A percentile compares a stretch with the other conserved stretches of the same genome.
Conservation (phyloP, 768 basidiomycete genomes). For the Hypsizygus marmoreus region DNA sequence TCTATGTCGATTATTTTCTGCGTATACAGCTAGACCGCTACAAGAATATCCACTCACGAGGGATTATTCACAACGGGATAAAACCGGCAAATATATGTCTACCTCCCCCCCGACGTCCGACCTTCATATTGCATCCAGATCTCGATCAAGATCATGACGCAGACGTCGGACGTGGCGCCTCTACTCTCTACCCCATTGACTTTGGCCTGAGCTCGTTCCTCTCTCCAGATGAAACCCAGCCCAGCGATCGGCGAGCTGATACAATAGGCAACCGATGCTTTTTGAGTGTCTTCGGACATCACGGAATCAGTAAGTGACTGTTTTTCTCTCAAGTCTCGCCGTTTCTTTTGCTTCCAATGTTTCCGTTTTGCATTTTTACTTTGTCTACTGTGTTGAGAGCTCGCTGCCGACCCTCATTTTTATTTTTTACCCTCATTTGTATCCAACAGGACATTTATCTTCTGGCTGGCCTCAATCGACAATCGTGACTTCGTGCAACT, state of each 20-base stretch:
- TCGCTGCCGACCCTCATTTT: background rate
- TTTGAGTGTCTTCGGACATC: constrained; percentile 31
- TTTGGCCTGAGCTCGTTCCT: constrained; percentile 27
- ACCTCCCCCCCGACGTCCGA: constrained; percentile 7
- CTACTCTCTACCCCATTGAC: constrained; percentile 26
- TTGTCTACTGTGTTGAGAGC: too few species aligned
- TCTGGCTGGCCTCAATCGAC: background rate
- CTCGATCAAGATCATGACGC: too few species aligned
- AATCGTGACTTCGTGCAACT: too few species aligned
- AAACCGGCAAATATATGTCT: constrained; percentile 36
- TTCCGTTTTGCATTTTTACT: too few species aligned
- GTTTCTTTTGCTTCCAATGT: background rate
- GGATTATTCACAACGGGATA: constrained; percentile 32
- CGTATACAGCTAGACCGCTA: constrained; percentile 27
- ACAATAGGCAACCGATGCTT: constrained; percentile 30
- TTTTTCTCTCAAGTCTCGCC: background rate
- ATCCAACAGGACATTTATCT: background rate
- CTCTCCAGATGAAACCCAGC: constrained; percentile 13
- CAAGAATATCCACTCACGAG: constrained; percentile 23
- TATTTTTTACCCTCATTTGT: too few species aligned
- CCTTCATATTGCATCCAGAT: background rate
- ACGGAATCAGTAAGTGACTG: constrained; percentile 29
- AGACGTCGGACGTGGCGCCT: background rate
- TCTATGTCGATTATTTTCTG: background rate
- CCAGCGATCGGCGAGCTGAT: constrained; percentile 19